Percentiles rank a stretch among this genome's conserved stretches.
Evolutionary conservation across 2,329 filamentous ascomycete species (phyloP).

Genomic region (Aspergillus cejpii): DNA sequence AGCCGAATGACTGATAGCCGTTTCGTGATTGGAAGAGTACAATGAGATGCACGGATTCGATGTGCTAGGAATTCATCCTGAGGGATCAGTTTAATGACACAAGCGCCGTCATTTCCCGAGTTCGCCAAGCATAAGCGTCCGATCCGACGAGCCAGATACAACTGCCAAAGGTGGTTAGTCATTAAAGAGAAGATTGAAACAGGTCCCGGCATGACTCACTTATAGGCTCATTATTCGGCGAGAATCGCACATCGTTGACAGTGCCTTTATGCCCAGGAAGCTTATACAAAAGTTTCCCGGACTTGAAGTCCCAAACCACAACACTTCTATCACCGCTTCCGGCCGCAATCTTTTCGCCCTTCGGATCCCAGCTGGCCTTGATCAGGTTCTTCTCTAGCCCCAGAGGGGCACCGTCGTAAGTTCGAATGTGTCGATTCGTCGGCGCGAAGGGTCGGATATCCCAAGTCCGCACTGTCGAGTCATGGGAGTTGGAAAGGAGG

Average conservation of each 20-base stretch:
- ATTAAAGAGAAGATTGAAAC: background rate
- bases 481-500: constrained; percentile 85
- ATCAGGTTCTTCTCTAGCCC: constrained; percentile 90
- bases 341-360: constrained; percentile 78
- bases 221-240: constrained; percentile 75
- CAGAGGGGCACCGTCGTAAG: constrained; percentile 82
- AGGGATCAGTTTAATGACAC: background rate
- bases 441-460: constrained; percentile 93
- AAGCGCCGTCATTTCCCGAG: constrained; percentile 54
- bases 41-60: background rate
- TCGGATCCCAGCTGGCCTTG: constrained; percentile 79
- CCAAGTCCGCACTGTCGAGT: constrained; percentile 91
- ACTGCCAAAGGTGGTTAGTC: constrained; percentile 47
- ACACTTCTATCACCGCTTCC: constrained; percentile 87
- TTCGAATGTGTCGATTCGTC: constrained; percentile 72
- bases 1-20: too few relatives aligned
- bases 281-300: constrained; percentile 89
- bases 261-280: constrained; percentile 90
- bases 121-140: constrained; percentile 76
- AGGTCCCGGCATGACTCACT: constrained; percentile 53
- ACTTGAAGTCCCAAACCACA: constrained; percentile 81
- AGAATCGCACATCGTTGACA: constrained; percentile 90
- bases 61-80: background rate
- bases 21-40: too few relatives aligned
- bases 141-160: constrained; percentile 83